Evolutionary conservation across 108 stramenopile genomes (phyloP).

Genomic region (Schizochytrium sp.): DNA sequence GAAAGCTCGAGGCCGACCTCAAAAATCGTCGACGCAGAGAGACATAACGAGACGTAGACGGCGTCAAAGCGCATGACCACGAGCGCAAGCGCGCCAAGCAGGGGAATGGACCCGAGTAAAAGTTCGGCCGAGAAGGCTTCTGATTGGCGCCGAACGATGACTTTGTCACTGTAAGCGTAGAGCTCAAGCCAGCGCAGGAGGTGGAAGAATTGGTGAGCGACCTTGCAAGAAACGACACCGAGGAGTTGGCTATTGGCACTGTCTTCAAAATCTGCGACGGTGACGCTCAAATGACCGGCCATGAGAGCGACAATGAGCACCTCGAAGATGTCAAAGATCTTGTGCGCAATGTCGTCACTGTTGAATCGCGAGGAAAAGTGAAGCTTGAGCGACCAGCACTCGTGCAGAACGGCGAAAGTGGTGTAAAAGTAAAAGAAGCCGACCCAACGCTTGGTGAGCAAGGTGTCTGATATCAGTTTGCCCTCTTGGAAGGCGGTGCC

Average conservation of each 20-base stretch:
- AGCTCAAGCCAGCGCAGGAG: neutral
- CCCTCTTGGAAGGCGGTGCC: neutral
- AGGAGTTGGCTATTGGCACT: neutral
- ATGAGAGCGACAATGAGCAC: neutral
- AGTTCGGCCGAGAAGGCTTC: neutral
- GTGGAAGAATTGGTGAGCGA: neutral
- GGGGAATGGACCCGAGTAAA: neutral
- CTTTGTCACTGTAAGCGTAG: neutral
- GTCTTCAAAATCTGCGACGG: neutral
- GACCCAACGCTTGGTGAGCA: neutral
- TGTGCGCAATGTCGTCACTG: conserved; percentile 13
- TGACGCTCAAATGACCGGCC: neutral
- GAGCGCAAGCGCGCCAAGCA: neutral
- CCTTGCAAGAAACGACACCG: neutral
- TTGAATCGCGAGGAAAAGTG: neutral
- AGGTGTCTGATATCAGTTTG: neutral
- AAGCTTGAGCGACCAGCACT: neutral
- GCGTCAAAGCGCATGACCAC: neutral
- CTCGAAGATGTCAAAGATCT: neutral
- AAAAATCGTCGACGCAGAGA: neutral
- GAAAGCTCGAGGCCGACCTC: neutral
- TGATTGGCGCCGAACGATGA: neutral
- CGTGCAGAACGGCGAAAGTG: neutral
- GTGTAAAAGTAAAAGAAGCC: neutral
- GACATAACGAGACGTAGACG: neutral